Evolutionary conservation across 2,329 filamentous ascomycete genomes (phyloP).

Genomic region (Arthrobotrys sinensis): DNA sequence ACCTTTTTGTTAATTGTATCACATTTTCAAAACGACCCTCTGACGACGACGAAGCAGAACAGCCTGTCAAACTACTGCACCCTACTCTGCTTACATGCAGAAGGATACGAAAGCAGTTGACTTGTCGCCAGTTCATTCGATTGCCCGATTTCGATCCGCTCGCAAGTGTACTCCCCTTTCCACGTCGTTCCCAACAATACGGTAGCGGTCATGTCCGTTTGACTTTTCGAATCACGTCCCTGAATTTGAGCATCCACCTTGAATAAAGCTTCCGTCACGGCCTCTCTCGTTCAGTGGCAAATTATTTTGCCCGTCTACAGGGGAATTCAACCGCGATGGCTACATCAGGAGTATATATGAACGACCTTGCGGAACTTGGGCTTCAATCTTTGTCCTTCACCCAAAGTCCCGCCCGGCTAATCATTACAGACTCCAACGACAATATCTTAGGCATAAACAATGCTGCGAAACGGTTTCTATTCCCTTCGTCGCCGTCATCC

Average conservation of each 20-base stretch:
- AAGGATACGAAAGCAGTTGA: conserved; percentile 53
- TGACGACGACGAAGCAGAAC: conserved; percentile 29
- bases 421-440: conserved; percentile 45
- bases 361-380: conserved; percentile 51
- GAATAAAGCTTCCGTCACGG: conserved; percentile 27
- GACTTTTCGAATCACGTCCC: conserved; percentile 39
- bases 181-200: conserved; percentile 30
- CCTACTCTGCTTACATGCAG: conserved; percentile 56
- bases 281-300: conserved; percentile 35
- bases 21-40: conserved; percentile 33
- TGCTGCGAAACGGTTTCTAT: conserved; percentile 46
- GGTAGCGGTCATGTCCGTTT: conserved; percentile 44
- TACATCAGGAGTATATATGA: conserved; percentile 39
- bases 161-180: conserved; percentile 47
- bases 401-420: conserved; percentile 46
- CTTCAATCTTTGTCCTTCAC: conserved; percentile 52
- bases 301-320: conserved; percentile 27
- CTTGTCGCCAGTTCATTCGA: conserved; percentile 60
- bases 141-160: conserved; percentile 50
- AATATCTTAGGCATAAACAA: conserved; percentile 49
- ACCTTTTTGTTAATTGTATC: conserved; percentile 27
- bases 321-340: conserved; percentile 42
- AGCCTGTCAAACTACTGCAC: conserved; percentile 47
- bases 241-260: conserved; percentile 17
- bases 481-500: conserved; percentile 30